phyloP scores from a whole-genome alignment of 2,329 filamentous ascomycete genomes.

The Didymella exigua region DNA sequence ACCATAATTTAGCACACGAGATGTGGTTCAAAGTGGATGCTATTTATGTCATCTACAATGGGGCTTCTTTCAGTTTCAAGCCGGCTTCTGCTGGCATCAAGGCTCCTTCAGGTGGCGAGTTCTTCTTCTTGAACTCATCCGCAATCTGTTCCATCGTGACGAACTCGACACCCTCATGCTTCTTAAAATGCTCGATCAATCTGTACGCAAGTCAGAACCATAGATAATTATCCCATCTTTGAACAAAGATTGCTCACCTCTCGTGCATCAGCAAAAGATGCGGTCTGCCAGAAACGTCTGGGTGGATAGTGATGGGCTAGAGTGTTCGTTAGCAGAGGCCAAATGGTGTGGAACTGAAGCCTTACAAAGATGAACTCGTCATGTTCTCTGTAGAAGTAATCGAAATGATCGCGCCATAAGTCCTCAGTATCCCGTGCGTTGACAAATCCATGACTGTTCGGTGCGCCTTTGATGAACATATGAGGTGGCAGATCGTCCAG shows the following conservation, averaged over 20 bases:
- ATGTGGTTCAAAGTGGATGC: background rate
- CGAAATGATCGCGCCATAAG: conserved; percentile 69
- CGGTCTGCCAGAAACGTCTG: conserved; percentile 67
- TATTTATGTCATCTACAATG: background rate
- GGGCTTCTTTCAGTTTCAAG: conserved; percentile 54
- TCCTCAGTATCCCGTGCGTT: conserved; percentile 64
- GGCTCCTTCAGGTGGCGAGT: conserved; percentile 61
- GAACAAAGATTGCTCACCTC: conserved; percentile 50
- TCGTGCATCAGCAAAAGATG: conserved; percentile 76
- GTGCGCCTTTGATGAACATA: conserved; percentile 71
- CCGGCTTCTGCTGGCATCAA: conserved; percentile 64
- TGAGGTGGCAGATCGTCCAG: conserved; percentile 65
- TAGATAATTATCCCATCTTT: background rate
- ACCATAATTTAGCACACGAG: background rate
- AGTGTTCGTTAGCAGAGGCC: background rate
- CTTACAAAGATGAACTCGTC: conserved; percentile 72
- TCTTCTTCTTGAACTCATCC: conserved; percentile 74
- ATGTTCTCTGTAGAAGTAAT: conserved; percentile 77
- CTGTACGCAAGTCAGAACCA: conserved; percentile 28
- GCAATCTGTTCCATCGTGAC: conserved; percentile 73
- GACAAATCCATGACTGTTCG: conserved; percentile 67
- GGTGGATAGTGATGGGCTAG: conserved; percentile 73
- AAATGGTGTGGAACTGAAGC: conserved; percentile 51
- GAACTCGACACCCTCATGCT: conserved; percentile 66
- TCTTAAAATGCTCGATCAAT: conserved; percentile 71